Percentiles rank a stretch among this genome's conserved stretches.
Evolutionary conservation across 2,329 filamentous ascomycete species (phyloP).

Genomic region (Ophidiomyces ophidiicola): DNA sequence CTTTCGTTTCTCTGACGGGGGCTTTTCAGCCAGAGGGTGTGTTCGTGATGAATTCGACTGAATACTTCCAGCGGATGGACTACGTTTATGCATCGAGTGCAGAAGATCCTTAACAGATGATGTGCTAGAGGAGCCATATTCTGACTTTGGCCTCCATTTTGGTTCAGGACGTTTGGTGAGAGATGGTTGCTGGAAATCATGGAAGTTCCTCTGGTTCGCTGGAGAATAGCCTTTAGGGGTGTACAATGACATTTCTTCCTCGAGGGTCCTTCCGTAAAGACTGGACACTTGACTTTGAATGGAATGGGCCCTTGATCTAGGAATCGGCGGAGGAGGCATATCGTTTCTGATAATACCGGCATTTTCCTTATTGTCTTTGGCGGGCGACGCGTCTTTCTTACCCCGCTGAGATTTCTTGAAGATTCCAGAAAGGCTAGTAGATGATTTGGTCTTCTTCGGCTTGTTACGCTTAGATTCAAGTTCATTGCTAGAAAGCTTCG

Average conservation of each 20-base stretch:
- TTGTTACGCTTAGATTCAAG: slow-evolving; percentile 30
- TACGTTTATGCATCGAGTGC: slow-evolving; percentile 8
- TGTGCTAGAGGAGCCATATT: slow-evolving; percentile 32
- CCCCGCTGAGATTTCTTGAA: slow-evolving; percentile 62
- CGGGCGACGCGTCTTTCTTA: slow-evolving; percentile 38
- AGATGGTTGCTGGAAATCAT: slow-evolving; percentile 39
- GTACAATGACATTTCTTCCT: slow-evolving; percentile 47
- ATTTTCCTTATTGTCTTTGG: slow-evolving; percentile 66
- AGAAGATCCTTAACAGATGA: slow-evolving; percentile 30
- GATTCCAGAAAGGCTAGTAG: slow-evolving; percentile 66
- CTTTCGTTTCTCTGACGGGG: slow-evolving; percentile 11
- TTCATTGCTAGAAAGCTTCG: slow-evolving; percentile 23
- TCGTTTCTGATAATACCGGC: slow-evolving; percentile 42
- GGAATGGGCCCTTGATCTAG: slow-evolving; percentile 1
- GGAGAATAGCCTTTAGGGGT: slow-evolving; percentile 49
- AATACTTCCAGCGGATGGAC: slow-evolving; percentile 6
- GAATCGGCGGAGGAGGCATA: slow-evolving; percentile 4
- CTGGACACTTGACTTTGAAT: slow-evolving; percentile 23
- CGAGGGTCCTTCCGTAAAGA: slow-evolving; percentile 34
- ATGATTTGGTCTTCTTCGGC: slow-evolving; percentile 65
- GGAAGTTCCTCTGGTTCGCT: slow-evolving; percentile 51
- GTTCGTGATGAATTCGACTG: slow-evolving; percentile 10
- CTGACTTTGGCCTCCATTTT: slow-evolving; percentile 42
- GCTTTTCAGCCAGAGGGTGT: slow-evolving; percentile 16
- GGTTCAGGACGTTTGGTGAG: slow-evolving; percentile 29